Evolutionary conservation across 2,329 filamentous ascomycete genomes (phyloP).

Genomic region (Aphanocladium album): DNA sequence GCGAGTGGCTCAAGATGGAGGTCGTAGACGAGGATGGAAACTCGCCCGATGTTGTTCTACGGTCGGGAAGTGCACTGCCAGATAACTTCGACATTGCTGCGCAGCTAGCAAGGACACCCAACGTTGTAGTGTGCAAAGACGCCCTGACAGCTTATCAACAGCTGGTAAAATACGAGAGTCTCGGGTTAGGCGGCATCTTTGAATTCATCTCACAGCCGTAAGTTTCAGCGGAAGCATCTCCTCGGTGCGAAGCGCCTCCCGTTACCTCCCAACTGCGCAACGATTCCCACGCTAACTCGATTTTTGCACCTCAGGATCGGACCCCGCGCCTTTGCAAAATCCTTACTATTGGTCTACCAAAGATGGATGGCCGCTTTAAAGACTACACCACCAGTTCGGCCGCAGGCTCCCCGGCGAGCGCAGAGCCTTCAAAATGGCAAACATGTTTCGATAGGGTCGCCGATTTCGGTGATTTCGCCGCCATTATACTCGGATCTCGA

Average conservation of each 20-base stretch:
- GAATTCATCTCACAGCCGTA: slow-evolving; percentile 3
- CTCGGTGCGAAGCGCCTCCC: background rate
- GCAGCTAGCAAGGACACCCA: background rate
- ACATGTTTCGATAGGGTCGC: background rate
- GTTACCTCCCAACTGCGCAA: too few relatives aligned
- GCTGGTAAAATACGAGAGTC: background rate
- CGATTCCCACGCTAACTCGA: background rate
- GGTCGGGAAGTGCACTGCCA: background rate
- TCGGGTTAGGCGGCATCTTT: background rate
- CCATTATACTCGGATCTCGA: too few relatives aligned
- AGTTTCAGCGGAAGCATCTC: background rate
- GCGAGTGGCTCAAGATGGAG: background rate
- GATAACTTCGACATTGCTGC: background rate
- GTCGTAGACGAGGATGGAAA: background rate
- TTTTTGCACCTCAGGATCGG: slow-evolving; percentile 27
- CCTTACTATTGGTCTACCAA: slow-evolving; percentile 3
- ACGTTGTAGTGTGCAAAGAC: background rate
- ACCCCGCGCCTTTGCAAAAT: slow-evolving; percentile 33
- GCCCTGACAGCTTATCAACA: background rate
- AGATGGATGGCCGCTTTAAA: background rate
- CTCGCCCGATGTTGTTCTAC: background rate
- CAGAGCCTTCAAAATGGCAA: background rate
- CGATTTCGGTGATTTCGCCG: background rate
- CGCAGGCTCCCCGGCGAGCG: background rate
- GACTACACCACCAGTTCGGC: background rate